Conservation (phyloP, 306 rosid genomes). For the Quercus suber region DNA sequence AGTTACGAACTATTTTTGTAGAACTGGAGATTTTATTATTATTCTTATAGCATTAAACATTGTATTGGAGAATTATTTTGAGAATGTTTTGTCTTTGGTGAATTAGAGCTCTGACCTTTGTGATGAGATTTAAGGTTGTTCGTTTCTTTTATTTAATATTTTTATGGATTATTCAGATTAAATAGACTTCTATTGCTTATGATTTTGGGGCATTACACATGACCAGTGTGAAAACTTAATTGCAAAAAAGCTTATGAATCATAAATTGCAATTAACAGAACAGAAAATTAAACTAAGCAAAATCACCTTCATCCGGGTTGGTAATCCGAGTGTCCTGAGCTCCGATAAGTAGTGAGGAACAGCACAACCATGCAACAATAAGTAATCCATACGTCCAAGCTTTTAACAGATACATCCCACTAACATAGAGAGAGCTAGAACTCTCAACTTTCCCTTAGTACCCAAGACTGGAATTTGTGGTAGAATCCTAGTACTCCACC, state of each 20-base stretch:
- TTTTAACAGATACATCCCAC: slow-evolving; percentile 53
- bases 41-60: no score
- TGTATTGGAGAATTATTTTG: no score
- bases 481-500: slow-evolving; percentile 17
- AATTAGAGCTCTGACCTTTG: no score
- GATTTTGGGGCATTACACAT: no score
- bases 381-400: slow-evolving; percentile 35
- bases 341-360: slow-evolving; percentile 34
- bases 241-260: slow-evolving; percentile 1
- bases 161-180: no score
- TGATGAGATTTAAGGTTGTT: no score
- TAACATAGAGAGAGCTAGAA: slow-evolving; percentile 18
- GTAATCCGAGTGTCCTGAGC: slow-evolving; percentile 34
- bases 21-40: no score
- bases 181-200: no score
- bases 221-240: not conserved
- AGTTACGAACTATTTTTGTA: no score
- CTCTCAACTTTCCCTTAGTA: slow-evolving; percentile 21
- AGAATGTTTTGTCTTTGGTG: no score
- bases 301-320: slow-evolving; percentile 59
- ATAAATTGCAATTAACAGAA: slow-evolving; percentile 8
- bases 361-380: slow-evolving; percentile 46
- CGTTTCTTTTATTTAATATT: no score
- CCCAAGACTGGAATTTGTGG: slow-evolving; percentile 12
- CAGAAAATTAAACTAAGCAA: not conserved